Evolutionary conservation across 768 basidiomycete genomes (phyloP).

Genomic region (Dacryopinax spathularia): DNA sequence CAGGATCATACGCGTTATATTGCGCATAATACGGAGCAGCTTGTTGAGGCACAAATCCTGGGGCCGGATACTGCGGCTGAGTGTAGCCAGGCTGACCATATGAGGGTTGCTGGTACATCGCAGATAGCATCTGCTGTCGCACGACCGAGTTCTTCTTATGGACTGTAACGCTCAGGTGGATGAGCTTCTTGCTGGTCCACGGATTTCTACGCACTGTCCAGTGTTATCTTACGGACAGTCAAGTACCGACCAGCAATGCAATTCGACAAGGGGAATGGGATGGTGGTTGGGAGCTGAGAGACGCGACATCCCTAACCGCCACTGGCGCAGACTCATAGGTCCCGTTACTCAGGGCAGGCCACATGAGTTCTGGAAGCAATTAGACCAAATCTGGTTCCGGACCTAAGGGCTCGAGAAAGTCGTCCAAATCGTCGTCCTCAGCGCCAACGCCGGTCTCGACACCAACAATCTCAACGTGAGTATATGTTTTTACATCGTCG

Average conservation of each 20-base stretch:
- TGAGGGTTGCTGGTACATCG: background rate
- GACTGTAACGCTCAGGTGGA: no score
- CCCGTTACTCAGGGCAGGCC: conserved; percentile 2
- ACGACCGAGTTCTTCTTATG: no score
- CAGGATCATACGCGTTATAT: conserved; percentile 33
- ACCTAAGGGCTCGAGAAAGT: conserved; percentile 4
- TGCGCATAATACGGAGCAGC: background rate
- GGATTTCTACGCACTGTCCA: background rate
- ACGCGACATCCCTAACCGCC: background rate
- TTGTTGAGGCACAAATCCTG: background rate
- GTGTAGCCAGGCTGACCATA: background rate
- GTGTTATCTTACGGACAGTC: background rate
- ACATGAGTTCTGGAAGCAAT: background rate
- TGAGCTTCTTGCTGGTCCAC: background rate
- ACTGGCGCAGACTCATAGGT: background rate
- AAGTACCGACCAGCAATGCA: background rate
- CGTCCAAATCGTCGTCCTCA: conserved; percentile 2
- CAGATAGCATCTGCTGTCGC: background rate
- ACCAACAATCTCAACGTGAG: conserved; percentile 5
- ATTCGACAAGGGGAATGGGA: background rate
- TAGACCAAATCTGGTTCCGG: background rate
- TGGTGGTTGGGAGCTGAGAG: conserved; percentile 4
- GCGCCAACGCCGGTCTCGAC: conserved; percentile 3
- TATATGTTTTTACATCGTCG: conserved; percentile 8
- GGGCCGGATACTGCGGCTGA: background rate